Conservation (phyloP, 805 yeast species). For the Cyberlindnera americana region DNA sequence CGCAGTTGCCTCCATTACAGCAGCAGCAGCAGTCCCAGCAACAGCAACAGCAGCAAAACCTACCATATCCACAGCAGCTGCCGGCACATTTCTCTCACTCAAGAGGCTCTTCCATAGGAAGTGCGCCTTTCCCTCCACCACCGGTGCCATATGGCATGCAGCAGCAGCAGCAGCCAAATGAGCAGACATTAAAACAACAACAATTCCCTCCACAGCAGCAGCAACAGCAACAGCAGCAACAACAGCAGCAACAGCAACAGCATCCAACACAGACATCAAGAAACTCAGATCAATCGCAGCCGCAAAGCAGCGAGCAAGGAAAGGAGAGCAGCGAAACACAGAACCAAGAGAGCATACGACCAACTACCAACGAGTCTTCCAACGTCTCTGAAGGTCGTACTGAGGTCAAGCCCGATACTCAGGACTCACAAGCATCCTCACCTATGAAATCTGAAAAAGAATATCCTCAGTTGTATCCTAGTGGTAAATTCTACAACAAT, state of each 20-base stretch:
- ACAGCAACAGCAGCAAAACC: conserved; percentile 10
- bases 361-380: conserved; percentile 16
- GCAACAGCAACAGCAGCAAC: conserved; percentile 5
- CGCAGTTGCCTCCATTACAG: conserved; percentile 14
- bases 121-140: conserved; percentile 15
- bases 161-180: conserved; percentile 5
- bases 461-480: conserved; percentile 2
- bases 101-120: conserved; percentile 15
- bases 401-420: conserved; percentile 17
- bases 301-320: no score
- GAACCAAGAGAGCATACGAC: conserved; percentile 12
- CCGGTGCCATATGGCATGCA: conserved; percentile 7
- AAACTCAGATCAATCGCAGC: background rate
- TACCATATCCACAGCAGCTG: conserved; percentile 12
- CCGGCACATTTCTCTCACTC: conserved; percentile 14
- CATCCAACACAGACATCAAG: conserved; percentile 1
- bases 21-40: conserved; percentile 10
- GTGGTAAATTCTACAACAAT: conserved; percentile 9
- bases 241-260: conserved; percentile 5
- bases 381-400: conserved; percentile 19
- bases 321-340: no score
- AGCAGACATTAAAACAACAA: conserved; percentile 3
- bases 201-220: background rate
- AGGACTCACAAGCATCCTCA: conserved; percentile 14
- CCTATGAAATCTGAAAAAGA: conserved; percentile 16